Evolutionary conservation across 768 basidiomycete species (phyloP).

Genomic region (Agaricus sinodeliciosus): DNA sequence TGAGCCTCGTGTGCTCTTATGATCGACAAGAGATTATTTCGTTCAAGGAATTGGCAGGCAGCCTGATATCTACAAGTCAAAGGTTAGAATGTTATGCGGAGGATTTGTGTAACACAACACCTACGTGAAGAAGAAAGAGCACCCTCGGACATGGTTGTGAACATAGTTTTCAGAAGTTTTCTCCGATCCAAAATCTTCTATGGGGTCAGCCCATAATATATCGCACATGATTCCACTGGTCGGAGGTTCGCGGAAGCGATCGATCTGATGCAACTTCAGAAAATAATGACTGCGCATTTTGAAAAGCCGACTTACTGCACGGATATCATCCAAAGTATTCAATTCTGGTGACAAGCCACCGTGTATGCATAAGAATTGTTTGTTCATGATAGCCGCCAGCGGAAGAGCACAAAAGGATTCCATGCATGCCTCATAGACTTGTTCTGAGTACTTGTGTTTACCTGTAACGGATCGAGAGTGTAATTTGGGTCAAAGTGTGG

Average conservation of each 20-base stretch:
- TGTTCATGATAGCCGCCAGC: constrained; percentile 97
- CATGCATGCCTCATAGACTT: constrained; percentile 97
- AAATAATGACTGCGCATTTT: neutral
- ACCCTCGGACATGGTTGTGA: constrained; percentile 95
- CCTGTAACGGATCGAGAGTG: constrained; percentile 37
- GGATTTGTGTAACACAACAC: constrained; percentile 12
- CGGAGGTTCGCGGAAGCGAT: constrained; percentile 97
- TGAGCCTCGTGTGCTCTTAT: constrained; percentile 98
- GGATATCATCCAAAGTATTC: constrained; percentile 91
- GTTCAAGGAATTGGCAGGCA: constrained; percentile 94
- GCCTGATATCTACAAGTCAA: constrained; percentile 72
- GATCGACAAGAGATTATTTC: constrained; percentile 94
- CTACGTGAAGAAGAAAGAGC: constrained; percentile 84
- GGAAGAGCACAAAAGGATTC: constrained; percentile 95
- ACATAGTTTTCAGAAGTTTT: constrained; percentile 86
- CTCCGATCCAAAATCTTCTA: constrained; percentile 96
- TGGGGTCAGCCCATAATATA: constrained; percentile 96
- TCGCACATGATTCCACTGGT: constrained; percentile 98
- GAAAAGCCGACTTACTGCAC: constrained; percentile 49
- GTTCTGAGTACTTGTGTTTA: constrained; percentile 98
- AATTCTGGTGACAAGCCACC: constrained; percentile 95
- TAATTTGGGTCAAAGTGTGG: neutral
- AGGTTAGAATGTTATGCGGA: constrained; percentile 8
- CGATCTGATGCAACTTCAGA: constrained; percentile 50
- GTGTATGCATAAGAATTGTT: constrained; percentile 98